Base-by-base conservation (phyloP, 192 early-diverging fungal species). In the Jimgerdemannia lactiflua region DNA sequence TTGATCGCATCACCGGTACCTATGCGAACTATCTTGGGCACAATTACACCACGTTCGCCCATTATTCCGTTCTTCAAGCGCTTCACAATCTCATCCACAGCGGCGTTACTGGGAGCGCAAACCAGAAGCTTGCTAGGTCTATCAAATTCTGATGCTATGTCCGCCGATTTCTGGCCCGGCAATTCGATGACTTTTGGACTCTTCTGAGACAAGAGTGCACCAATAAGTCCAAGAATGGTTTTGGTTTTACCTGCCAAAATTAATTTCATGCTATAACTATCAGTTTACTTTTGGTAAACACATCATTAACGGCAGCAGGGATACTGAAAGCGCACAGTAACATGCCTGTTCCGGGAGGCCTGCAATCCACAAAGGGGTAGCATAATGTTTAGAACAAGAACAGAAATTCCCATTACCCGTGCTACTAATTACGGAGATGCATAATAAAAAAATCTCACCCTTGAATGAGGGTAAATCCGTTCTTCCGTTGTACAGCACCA, bases 31-130 rank as follows among this genome's bases (percentile, higher is more conserved):
- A 96, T 86, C 39, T 89, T 89, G 4, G 93, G 93, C 6, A 80
- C 75, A 17, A 90, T 89, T 11, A 83, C 78, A 2, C 95, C 94
- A 4, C 84, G 65, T 1, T 82, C 83, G 29, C 89, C 86, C 6
- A 77, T 67, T 20, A 97, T 93, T 39, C 96, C 97, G 2, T 82
- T 72, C 80, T 90, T 93, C 11, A 99, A 71, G 10, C 97, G 89
- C 74, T 94, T 92, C 10, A 93, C 94, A 77, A 99, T 95, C 82
- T 99, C 97, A 74, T 99, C 97, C 43, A 95, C 94, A 0, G 96
- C 97, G 3, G 97, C 96, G 75, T 99, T 99, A 73, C 92, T 94
- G 4, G 97, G 97, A n/a, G 96, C 96, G 73, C 96, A 98, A 7
- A 96, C 90, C 4, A 99, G 84, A 54, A 99, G 80, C 78, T 91